These are phyloP conservation scores for Phytophthora cajani DNA, from an alignment of 352 stramenopile genomes.

Conservation along the genomic window DNA sequence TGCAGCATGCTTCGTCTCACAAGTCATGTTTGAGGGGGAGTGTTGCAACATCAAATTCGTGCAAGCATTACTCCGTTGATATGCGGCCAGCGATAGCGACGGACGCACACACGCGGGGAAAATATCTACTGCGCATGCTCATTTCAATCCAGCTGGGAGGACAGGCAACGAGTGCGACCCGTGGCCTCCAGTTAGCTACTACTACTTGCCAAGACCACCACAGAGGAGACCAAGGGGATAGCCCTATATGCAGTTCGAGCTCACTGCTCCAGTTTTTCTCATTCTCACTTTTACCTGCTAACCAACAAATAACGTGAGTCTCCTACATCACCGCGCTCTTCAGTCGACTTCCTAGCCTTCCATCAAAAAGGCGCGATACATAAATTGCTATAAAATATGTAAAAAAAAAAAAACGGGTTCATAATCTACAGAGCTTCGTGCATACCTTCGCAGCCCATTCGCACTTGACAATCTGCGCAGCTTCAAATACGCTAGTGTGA, in stretches of 20 bases:
- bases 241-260: neutral
- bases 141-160: neutral
- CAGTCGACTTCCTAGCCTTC: neutral
- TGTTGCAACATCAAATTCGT: neutral
- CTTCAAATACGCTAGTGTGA: no score
- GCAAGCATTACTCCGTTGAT: neutral
- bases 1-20: constrained; percentile 6
- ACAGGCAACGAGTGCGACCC: neutral
- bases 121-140: neutral
- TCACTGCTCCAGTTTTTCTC: neutral
- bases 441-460: no score
- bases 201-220: neutral
- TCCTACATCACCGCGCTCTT: neutral
- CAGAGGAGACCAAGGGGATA: neutral
- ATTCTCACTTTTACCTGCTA: neutral
- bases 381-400: no score
- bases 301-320: neutral
- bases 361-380: no score
- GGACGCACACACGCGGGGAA: neutral
- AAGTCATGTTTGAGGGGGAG: neutral
- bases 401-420: no score
- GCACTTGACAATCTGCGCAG: no score
- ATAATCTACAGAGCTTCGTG: no score
- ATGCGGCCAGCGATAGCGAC: neutral
- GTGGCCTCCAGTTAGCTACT: neutral